Conservation (phyloP, 176 grass and related monocot genomes). For the Thinopyrum elongatum region DNA sequence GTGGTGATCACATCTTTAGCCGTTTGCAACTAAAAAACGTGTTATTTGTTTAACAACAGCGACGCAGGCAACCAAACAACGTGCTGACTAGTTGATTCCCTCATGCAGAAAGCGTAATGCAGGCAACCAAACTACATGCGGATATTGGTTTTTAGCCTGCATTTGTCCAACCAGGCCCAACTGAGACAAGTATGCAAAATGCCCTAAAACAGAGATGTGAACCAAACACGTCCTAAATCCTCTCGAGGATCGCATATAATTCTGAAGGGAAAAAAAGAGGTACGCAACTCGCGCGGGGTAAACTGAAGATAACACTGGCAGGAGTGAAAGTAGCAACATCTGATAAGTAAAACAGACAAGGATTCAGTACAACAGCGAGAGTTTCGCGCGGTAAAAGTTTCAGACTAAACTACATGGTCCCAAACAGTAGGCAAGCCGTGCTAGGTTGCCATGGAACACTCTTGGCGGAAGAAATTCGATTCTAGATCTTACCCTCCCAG, state of each 20-base stretch:
- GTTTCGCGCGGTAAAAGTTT: not conserved
- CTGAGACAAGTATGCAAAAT: too few relatives aligned
- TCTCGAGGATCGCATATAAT: not conserved
- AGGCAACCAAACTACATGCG: too few relatives aligned
- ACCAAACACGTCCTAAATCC: too few relatives aligned
- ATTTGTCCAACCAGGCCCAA: too few relatives aligned
- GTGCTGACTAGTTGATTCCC: too few relatives aligned
- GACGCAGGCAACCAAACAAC: too few relatives aligned
- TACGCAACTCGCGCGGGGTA: not conserved
- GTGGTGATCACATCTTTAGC: too few relatives aligned
- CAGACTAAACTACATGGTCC: not conserved
- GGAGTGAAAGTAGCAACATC: not conserved
- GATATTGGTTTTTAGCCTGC: too few relatives aligned
- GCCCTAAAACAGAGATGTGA: too few relatives aligned
- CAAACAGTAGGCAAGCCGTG: not conserved
- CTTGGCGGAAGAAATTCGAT: not conserved
- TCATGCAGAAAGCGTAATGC: too few relatives aligned
- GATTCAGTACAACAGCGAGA: not conserved
- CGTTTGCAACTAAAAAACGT: too few relatives aligned
- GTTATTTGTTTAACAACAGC: too few relatives aligned
- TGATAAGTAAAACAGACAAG: not conserved
- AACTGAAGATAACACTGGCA: not conserved
- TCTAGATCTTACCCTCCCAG: conserved; percentile 63
- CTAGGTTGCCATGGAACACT: not conserved
- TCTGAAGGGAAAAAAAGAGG: not conserved